Conservation (phyloP, 352 stramenopile genomes). For the Pythium plurisporium region DNA sequence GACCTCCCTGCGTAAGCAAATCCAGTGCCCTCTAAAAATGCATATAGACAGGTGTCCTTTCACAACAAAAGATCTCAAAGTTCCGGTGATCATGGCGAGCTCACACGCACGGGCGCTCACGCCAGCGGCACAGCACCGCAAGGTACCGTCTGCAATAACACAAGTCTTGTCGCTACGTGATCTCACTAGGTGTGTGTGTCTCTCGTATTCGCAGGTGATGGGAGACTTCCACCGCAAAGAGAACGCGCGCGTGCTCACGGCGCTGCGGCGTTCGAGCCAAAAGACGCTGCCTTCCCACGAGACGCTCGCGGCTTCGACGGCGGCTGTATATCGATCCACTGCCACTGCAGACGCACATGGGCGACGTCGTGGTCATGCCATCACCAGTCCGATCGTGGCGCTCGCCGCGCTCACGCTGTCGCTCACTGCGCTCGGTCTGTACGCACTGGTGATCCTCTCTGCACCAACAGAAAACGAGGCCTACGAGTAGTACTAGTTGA, state of each 20-base stretch:
- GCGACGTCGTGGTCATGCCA: no score
- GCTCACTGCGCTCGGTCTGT: background rate
- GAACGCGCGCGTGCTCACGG: slow-evolving; percentile 4
- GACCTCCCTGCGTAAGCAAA: background rate
- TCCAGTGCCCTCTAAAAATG: background rate
- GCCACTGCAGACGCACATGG: no score
- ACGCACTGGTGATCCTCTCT: background rate
- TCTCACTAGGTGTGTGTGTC: no score
- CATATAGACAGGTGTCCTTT: no score
- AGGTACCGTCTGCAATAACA: slow-evolving; percentile 23
- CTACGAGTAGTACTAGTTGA: background rate
- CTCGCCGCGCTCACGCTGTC: slow-evolving; percentile 2
- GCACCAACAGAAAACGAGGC: background rate
- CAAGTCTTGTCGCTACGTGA: no score
- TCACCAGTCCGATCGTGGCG: no score
- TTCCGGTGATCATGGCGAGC: slow-evolving; percentile 15
- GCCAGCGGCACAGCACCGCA: slow-evolving; percentile 54
- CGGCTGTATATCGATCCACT: slow-evolving; percentile 5
- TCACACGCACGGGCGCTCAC: slow-evolving; percentile 30
- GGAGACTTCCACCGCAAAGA: slow-evolving; percentile 22
- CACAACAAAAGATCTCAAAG: background rate
- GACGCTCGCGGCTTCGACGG: background rate
- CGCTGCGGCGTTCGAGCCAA: background rate
- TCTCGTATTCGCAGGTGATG: no score
- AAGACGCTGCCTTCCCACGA: background rate